Base-by-base conservation (phyloP, 345 rosid genomes). In the Erucastrum elatum region DNA sequence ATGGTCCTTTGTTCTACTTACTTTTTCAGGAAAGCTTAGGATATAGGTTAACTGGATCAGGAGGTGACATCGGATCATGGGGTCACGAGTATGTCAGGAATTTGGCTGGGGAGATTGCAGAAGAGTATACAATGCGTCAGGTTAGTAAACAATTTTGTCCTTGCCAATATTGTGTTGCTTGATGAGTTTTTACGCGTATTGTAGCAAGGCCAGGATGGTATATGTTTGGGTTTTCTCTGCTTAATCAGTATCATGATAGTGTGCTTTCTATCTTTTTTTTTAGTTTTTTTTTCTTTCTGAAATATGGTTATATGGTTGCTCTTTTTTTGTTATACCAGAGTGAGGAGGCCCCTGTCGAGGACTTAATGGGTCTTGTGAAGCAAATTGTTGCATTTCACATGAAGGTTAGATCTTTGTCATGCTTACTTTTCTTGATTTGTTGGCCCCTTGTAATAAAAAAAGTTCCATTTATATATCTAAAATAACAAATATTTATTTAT, bases 41-140 rank as follows among this genome's bases (percentile, higher is more conserved):
- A 66, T 96, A 88, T 85, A 87, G 96, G 85, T 84, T 96, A 81
- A 61, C 86, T 81, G 99, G 99, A 72, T 83, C 97, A 7, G 94
- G 84, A 80, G 92, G 92, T 74, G 99, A 96, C 80, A 90, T 96
- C 53, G 98, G 96, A 80, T 96, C 97, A 0, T 96, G 97, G 98
- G 99, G 97, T 39, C 98, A 96, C 71, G 97, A 91, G 80, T 93
- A 96, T 83, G 99, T 96, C 49, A 89, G 97, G 91, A 95, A 93
- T 81, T 84, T 95, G 83, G 97, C 97, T 4, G 93, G 98, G 63
- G 99, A 96, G 88, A 89, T 91, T 80, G 81, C 89, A 8, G 83
- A 87, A 76, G 99, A 93, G 80, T 89, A 89, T 85, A 65, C 86
- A 7, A 87, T 84, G 80, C 87, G 92, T 33, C 94, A 87, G 94